Conservation (phyloP, 305 asterid genomes). For the Caryopteris hybrid region DNA sequence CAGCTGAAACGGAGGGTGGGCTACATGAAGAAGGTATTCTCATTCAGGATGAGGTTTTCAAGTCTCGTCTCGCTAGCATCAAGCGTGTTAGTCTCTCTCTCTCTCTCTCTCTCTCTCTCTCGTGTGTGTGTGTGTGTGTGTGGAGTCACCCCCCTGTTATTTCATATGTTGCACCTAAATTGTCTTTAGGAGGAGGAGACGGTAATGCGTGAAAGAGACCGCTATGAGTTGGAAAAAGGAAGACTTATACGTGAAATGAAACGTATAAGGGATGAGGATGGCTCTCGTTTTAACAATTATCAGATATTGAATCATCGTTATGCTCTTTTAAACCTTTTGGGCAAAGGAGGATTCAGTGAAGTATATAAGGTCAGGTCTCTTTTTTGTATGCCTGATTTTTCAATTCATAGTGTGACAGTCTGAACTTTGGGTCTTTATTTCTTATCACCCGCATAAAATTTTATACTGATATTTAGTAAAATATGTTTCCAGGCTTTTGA, state of each 20-base stretch:
- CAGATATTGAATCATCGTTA: slow-evolving; percentile 94
- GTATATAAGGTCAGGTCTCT: slow-evolving; percentile 75
- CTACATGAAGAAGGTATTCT: slow-evolving; percentile 66
- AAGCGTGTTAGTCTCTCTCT: slow-evolving; percentile 51
- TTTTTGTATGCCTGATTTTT: slow-evolving; percentile 10
- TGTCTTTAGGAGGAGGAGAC: slow-evolving; percentile 84
- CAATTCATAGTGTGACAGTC: background rate
- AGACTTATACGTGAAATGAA: slow-evolving; percentile 97
- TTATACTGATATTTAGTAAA: slow-evolving; percentile 18
- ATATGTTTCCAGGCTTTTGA: slow-evolving; percentile 84
- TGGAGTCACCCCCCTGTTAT: background rate
- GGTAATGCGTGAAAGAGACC: slow-evolving; percentile 90
- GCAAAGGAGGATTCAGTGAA: slow-evolving; percentile 98
- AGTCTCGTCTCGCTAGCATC: slow-evolving; percentile 89
- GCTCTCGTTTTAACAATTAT: slow-evolving; percentile 91
- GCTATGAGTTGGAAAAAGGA: slow-evolving; percentile 92
- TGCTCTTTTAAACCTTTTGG: slow-evolving; percentile 96
- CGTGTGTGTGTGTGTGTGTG: background rate
- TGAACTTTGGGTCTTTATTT: slow-evolving; percentile 7
- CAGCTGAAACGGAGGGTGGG: slow-evolving; percentile 66
- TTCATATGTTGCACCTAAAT: slow-evolving; percentile 22
- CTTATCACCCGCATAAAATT: background rate
- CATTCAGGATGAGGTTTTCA: slow-evolving; percentile 85
- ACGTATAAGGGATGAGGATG: slow-evolving; percentile 97
- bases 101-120: background rate